phyloP scores from a whole-genome alignment of 139 green algal genomes.

The Gonium pectorale region DNA sequence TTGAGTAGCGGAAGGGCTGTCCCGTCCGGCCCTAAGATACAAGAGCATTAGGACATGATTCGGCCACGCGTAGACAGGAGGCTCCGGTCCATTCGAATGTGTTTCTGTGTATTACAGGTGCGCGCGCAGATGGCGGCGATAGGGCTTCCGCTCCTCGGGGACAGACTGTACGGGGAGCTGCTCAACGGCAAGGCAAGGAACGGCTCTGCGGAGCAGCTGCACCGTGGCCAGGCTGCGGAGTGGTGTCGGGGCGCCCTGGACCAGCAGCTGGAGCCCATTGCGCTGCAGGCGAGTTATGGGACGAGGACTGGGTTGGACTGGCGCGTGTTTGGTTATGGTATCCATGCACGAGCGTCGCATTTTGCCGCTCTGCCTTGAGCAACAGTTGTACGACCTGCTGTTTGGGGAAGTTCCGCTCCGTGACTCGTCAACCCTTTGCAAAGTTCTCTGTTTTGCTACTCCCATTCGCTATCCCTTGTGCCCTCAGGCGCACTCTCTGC shows the following conservation, averaged over 20 bases:
- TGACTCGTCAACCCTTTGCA: neutral
- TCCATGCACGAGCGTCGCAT: no score
- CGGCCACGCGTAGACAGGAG: no score
- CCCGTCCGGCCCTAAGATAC: no score
- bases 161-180: conserved; percentile 77
- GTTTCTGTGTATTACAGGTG: conserved; percentile 74
- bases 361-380: neutral
- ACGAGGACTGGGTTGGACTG: neutral
- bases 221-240: neutral
- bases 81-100: no score
- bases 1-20: no score
- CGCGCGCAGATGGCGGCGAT: conserved; percentile 79
- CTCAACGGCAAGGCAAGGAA: neutral
- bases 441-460: neutral
- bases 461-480: neutral
- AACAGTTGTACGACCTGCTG: neutral
- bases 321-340: neutral
- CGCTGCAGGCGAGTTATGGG: neutral
- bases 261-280: conserved; percentile 7
- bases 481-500: conserved; percentile 31
- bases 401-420: neutral
- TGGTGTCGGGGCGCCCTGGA: conserved; percentile 19
- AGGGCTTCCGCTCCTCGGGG: conserved; percentile 78
- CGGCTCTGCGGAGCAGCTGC: neutral
- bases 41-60: no score